Evolutionary conservation across 2,329 filamentous ascomycete genomes (phyloP).

Genomic region (Rachicladosporium sp.): DNA sequence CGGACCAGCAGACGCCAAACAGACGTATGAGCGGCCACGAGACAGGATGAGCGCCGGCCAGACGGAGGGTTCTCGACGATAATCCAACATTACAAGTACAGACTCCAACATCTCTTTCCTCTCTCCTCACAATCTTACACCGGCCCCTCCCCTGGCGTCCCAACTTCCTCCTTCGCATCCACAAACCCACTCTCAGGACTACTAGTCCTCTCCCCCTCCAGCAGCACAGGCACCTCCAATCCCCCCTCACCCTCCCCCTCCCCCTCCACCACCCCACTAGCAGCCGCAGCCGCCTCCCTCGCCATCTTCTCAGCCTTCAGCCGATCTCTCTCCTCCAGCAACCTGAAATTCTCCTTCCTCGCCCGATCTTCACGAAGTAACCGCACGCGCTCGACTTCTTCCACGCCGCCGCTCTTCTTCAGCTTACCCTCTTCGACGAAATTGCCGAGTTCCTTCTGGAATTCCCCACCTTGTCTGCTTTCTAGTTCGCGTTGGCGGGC

Average conservation of each 20-base stretch:
- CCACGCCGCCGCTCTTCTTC: constrained; percentile 91
- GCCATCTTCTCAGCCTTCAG: constrained; percentile 34
- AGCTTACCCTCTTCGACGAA: constrained; percentile 86
- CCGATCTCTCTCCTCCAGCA: constrained; percentile 35
- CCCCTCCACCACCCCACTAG: constrained; percentile 14
- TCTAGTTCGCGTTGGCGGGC: constrained; percentile 75
- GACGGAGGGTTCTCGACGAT: no score
- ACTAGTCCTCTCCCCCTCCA: constrained; percentile 6
- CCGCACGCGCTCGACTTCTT: constrained; percentile 79
- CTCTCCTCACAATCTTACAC: neutral
- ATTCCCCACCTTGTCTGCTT: constrained; percentile 57
- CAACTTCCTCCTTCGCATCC: constrained; percentile 19
- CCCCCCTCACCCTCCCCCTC: constrained; percentile 3
- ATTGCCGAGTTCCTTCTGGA: constrained; percentile 70
- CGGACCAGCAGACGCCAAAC: no score
- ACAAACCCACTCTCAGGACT: constrained; percentile 19
- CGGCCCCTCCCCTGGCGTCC: constrained; percentile 1
- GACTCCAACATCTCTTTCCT: neutral
- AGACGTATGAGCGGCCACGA: no score
- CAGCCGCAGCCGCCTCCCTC: constrained; percentile 20
- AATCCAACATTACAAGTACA: no score
- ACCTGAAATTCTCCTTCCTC: constrained; percentile 58
- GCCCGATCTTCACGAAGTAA: constrained; percentile 79
- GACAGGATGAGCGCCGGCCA: no score
- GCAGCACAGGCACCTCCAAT: constrained; percentile 6